Conservation (phyloP, 371 early-diverging fungal species). For the Mortierella sp. region DNA sequence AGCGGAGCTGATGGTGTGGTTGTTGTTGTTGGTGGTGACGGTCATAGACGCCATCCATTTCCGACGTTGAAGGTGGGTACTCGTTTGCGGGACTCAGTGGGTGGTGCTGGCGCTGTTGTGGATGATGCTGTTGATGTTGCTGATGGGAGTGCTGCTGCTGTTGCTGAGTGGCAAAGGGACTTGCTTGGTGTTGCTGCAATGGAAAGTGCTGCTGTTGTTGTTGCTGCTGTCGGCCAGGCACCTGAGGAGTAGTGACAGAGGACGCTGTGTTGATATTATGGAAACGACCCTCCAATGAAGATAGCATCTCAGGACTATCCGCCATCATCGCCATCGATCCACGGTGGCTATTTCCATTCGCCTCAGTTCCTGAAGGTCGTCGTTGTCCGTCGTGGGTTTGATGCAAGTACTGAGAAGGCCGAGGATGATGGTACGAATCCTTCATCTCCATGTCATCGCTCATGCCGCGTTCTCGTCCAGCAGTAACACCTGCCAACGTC, state of each 20-base stretch:
- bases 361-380: slow-evolving; percentile 14
- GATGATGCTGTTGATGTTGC: not conserved
- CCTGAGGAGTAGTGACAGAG: slow-evolving; percentile 6
- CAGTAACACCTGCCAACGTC: not conserved
- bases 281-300: slow-evolving; percentile 6
- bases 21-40: slow-evolving; percentile 2
- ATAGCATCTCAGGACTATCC: slow-evolving; percentile 30
- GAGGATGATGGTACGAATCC: slow-evolving; percentile 21
- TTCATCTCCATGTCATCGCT: slow-evolving; percentile 40
- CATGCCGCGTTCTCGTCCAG: not conserved
- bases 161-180: not conserved
- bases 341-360: not conserved
- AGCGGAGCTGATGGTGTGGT: not conserved
- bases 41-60: slow-evolving; percentile 31
- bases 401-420: not conserved
- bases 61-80: not conserved
- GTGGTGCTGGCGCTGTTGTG: not conserved
- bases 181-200: slow-evolving; percentile 9
- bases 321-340: slow-evolving; percentile 20
- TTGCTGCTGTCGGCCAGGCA: slow-evolving; percentile 15
- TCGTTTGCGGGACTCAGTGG: slow-evolving; percentile 9
- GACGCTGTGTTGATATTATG: not conserved
- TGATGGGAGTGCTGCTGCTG: slow-evolving; percentile 18
- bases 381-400: slow-evolving; percentile 8
- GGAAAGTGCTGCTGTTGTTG: slow-evolving; percentile 25